A percentile compares a stretch with the other conserved stretches of the same genome.
phyloP scores from a whole-genome alignment of 345 rosid genomes.

The Populus davidiana region DNA sequence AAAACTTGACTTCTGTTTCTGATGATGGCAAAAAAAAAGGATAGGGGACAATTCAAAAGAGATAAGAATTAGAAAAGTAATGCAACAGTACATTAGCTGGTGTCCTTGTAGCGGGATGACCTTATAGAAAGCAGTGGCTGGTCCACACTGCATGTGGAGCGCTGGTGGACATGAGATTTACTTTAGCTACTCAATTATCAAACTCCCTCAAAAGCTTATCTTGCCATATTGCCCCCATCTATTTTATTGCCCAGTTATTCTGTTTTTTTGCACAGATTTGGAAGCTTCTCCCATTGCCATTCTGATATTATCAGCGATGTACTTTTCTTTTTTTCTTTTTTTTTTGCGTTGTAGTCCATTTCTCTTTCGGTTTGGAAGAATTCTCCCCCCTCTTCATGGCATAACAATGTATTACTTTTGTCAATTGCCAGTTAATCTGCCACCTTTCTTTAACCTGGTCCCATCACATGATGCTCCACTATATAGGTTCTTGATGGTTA shows the following conservation, averaged over 20 bases:
- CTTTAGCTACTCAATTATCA: slow-evolving; percentile 20
- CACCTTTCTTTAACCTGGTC: slow-evolving; percentile 11
- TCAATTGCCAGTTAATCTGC: not conserved
- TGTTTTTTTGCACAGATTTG: slow-evolving; percentile 6
- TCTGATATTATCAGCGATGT: not conserved
- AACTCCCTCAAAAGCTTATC: not conserved
- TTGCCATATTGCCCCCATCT: slow-evolving; percentile 12
- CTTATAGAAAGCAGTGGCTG: too few species aligned
- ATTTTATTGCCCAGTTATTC: slow-evolving; percentile 18
- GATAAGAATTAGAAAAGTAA: not conserved
- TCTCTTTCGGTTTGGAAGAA: not conserved
- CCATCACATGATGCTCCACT: slow-evolving; percentile 16
- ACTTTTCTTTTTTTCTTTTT: not conserved
- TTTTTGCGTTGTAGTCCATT: not conserved
- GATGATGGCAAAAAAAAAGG: not conserved
- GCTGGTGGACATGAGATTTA: slow-evolving; percentile 12
- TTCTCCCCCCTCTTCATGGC: not conserved
- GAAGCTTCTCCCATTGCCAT: slow-evolving; percentile 8
- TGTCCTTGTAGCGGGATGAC: not conserved
- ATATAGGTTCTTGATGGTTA: slow-evolving; percentile 1
- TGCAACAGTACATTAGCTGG: not conserved
- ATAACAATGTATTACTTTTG: slow-evolving; percentile 1
- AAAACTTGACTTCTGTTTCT: not conserved
- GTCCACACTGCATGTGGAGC: slow-evolving; percentile 19
- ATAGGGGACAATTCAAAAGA: not conserved